Evolutionary conservation across 768 basidiomycete species (phyloP), one percentile per base, ranked within the genome.

Genomic region (Naganishia onofrii): DNA sequence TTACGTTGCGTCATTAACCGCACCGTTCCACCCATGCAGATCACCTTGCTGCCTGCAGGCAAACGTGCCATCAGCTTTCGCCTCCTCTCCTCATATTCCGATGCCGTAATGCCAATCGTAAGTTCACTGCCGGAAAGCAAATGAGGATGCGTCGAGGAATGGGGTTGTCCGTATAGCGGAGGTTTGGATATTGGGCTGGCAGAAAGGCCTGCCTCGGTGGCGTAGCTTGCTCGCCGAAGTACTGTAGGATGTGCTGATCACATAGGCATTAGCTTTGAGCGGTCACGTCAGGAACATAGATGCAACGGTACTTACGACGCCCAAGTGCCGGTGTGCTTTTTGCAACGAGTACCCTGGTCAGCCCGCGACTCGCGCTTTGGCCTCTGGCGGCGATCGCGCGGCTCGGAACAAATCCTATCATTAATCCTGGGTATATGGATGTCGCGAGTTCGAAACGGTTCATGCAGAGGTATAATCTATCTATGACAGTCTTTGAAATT

Each of bases 131-230:
- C 77, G 48, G 92, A 86, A 28, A 70, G 31, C 32, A 96, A 86
- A 81, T 95, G 91, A 0, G 92, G 89, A 78, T 96, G 93, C 0
- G 91, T 91, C 26, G 83, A 82, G 23, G 84, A 85, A 13, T 89
- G 83, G 0, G 93, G 92, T 78, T 95, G 93, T 0, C 92, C 92
- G 74, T 87, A 90, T 36, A 82, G 80, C 8, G 91, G 88, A 2
- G 92, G 92, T 80, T 92, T 93, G 55, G 66, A 26, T 46, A 29
- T n/a, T 23, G 60, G 23, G 8, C 29, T 31, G 12, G 28, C 17
- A 6, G 54, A 31, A 55, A 8, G 5, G 21, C 19, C 23, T 51
- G 48, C 48, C 23, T 21, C n/a, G 21, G 48, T 51, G 3, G 48
- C n/a, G n/a, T 51, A 51, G 23, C 3, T 51, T 12, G 48, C 19